Percentiles rank a stretch among this genome's conserved stretches.
Conservation (phyloP, 129 eudicot species). For the carrot (Daucus carota) region DH1_v3.0 NC_030388.2:32850001-32850500, state of each 20-base stretch:
- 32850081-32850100: background rate
- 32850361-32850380: background rate
- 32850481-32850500: background rate
- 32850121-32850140: background rate
- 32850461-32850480: background rate
- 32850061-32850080: slow-evolving; percentile 8
- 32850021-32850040: background rate
- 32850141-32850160: background rate
- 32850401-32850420: background rate
- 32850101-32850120: background rate
- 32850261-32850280: background rate
- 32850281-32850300: background rate
- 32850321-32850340: background rate
- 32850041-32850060: slow-evolving; percentile 7
- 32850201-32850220: background rate
- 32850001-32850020: background rate
- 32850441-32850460: background rate
- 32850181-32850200: slow-evolving; percentile 1
- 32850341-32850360: background rate
- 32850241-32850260: background rate
- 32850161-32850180: background rate
- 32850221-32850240: background rate
- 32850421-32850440: background rate
- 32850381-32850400: background rate
- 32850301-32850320: background rate